Conservation (phyloP, 345 rosid species). For the Eucalyptus shirleyi region DNA sequence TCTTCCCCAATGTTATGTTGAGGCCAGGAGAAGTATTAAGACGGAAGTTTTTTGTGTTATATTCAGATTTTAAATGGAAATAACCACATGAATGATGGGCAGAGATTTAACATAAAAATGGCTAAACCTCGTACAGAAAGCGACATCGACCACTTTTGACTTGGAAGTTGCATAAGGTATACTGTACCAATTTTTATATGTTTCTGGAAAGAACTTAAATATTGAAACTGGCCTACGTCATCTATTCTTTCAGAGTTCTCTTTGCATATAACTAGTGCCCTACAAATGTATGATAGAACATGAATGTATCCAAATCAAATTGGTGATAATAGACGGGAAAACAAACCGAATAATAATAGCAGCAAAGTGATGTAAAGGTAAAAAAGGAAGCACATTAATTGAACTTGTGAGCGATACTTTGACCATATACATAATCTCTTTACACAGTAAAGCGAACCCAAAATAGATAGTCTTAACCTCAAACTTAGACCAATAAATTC, state of each 20-base stretch:
- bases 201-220: neutral
- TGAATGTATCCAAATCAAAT: neutral
- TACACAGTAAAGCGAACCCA: no score
- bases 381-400: no score
- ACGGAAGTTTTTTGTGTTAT: neutral
- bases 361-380: no score
- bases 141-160: neutral
- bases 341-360: no score
- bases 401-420: no score
- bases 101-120: no score
- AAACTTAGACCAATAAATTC: no score
- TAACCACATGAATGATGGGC: neutral
- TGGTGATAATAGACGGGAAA: neutral
- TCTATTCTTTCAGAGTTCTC: neutral
- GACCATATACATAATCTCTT: no score
- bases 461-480: no score
- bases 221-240: neutral
- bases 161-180: neutral
- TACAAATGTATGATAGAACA: neutral
- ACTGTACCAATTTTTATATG: neutral
- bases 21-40: no score
- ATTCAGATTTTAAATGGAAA: neutral
- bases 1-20: no score
- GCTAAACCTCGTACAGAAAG: neutral
- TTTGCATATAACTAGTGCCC: neutral